These are phyloP conservation scores for Maudiozyma barnettii DNA, from an alignment of 805 yeast genomes.

Conservation along the genomic window DNA sequence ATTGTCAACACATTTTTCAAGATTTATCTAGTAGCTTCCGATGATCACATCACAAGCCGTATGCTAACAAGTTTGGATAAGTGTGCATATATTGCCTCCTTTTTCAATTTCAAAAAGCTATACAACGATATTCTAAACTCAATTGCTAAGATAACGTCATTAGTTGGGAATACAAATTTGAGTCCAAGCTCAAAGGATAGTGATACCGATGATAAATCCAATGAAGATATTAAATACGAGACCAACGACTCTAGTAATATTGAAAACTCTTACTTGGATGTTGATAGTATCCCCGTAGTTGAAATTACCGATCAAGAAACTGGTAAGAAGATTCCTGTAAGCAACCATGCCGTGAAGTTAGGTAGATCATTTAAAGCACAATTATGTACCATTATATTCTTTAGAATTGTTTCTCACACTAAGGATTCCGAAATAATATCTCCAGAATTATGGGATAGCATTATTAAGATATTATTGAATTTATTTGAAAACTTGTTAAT, in stretches of 20 bases:
- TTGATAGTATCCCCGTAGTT: slow-evolving; percentile 33
- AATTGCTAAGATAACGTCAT: slow-evolving; percentile 59
- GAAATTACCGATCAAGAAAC: slow-evolving; percentile 42
- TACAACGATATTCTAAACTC: slow-evolving; percentile 60
- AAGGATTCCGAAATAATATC: slow-evolving; percentile 34
- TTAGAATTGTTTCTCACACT: slow-evolving; percentile 60
- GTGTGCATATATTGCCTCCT: slow-evolving; percentile 66
- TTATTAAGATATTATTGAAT: slow-evolving; percentile 50
- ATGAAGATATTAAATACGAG: slow-evolving; percentile 4
- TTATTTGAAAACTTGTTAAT: slow-evolving; percentile 67
- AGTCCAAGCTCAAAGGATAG: not conserved
- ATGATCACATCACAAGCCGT: slow-evolving; percentile 79
- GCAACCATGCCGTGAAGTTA: slow-evolving; percentile 71
- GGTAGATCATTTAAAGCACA: slow-evolving; percentile 92
- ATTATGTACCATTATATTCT: slow-evolving; percentile 74
- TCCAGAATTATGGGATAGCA: slow-evolving; percentile 45
- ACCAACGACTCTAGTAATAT: not conserved
- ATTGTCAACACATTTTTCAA: slow-evolving; percentile 64
- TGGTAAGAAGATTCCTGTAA: slow-evolving; percentile 54
- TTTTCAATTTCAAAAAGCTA: slow-evolving; percentile 44
- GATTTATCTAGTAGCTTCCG: slow-evolving; percentile 80
- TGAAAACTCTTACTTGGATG: slow-evolving; percentile 5
- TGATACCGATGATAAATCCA: slow-evolving; percentile 11
- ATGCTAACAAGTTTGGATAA: slow-evolving; percentile 85
- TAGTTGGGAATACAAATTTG: slow-evolving; percentile 31